These are phyloP conservation scores for Fusarium goolgardi DNA, from an alignment of 2,329 filamentous ascomycete species.

Conservation along the genomic window DNA sequence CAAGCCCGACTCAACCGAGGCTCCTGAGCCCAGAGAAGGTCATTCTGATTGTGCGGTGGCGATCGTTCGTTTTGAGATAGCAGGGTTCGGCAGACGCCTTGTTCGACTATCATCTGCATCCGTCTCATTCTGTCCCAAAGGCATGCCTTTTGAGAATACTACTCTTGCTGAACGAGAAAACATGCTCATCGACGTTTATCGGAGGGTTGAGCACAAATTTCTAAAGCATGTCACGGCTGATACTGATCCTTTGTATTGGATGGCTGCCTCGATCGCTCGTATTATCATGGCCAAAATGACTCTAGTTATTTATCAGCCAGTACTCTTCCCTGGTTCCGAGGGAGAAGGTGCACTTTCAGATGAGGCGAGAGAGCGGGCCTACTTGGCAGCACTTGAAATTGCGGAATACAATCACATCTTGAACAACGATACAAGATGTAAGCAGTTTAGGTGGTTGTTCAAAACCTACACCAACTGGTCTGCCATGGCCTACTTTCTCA, in stretches of 20 bases:
- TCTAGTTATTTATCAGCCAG: slow-evolving; percentile 80
- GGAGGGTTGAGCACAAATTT: slow-evolving; percentile 66
- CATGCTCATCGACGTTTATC: slow-evolving; percentile 65
- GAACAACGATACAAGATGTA: slow-evolving; percentile 65
- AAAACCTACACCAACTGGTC: slow-evolving; percentile 65
- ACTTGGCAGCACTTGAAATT: slow-evolving; percentile 78
- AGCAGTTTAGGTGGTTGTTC: slow-evolving; percentile 62
- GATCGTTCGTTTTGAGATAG: slow-evolving; percentile 65
- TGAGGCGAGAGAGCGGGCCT: slow-evolving; percentile 75
- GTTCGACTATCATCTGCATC: slow-evolving; percentile 51
- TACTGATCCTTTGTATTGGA: slow-evolving; percentile 70
- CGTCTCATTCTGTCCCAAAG: slow-evolving; percentile 48
- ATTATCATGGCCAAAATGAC: slow-evolving; percentile 83
- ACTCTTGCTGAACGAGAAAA: slow-evolving; percentile 54
- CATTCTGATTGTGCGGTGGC: slow-evolving; percentile 64
- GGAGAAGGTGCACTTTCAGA: slow-evolving; percentile 66
- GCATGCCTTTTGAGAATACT: slow-evolving; percentile 38
- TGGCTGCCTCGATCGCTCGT: slow-evolving; percentile 73
- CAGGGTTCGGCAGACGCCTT: slow-evolving; percentile 53
- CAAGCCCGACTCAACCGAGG: slow-evolving; percentile 58
- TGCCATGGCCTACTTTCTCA: slow-evolving; percentile 61
- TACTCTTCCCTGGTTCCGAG: slow-evolving; percentile 70
- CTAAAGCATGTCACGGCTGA: slow-evolving; percentile 63
- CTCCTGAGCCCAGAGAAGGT: slow-evolving; percentile 61
- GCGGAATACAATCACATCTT: slow-evolving; percentile 75